Base-by-base conservation (phyloP, 2,329 filamentous ascomycete genomes). In the Bipolaris sorokiniana region DNA sequence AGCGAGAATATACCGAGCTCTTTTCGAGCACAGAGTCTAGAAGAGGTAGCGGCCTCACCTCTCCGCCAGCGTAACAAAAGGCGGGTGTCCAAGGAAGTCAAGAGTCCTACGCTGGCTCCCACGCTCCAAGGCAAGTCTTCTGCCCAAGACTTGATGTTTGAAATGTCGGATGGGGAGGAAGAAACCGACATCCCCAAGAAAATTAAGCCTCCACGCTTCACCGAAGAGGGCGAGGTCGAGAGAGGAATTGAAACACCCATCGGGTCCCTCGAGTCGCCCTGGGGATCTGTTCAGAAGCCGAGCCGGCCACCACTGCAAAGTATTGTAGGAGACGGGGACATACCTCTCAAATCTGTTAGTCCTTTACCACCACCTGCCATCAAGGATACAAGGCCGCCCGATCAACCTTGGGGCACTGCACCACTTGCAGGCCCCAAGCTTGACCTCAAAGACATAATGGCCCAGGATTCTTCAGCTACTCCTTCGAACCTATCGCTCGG, bases 121-220 rank as follows among this genome's bases (percentile, higher is more conserved):
- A 81, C 79, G 16, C 80, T 95, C 42, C 88, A 86, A 52, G 83
- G 89, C 1, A 92, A 87, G 67, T 83, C 83, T 18, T 93, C 90
- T 0, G 80, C 83, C 1, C 83, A 83, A 36, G 93, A 97, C 65
- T 82, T 97, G 52, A 96, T 97, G 75, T 97, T 97, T 71, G 87
- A 91, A 63, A 97, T 97, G 92, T 94, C 97, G 56, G 92, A 96
- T 36, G 91, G 92, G 41, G 83, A 75, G 42, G 83, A 75, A 15
- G 69, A 69, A 5, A 48, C 54, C 5, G 58, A 50, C 10, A 7
- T 40, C 5, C 10, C 46, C 1, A 51, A 61, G 7, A 65, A 59
- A 31, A 70, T 73, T 48, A 67, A 61, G n/a, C 63, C 64, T 5
- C 70, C 64, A 11, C 65, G 48, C 5, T 73, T 74, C 34, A 61